Evolutionary conservation across 148 eudicot genomes (phyloP), one percentile per base, ranked within the genome.

Genomic region (Fagopyrum tataricum): DNA sequence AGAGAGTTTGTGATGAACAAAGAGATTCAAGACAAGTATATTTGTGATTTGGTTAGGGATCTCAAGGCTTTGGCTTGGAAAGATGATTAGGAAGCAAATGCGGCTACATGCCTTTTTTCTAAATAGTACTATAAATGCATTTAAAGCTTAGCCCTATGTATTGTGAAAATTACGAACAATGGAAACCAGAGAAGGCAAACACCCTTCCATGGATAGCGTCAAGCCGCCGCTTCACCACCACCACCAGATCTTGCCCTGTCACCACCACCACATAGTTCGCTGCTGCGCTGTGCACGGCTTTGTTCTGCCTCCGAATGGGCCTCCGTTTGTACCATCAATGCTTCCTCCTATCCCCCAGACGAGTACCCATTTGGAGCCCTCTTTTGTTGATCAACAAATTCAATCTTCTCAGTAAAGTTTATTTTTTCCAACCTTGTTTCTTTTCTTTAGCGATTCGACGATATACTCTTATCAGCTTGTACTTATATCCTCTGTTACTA

Each of bases 1-100:
- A 84, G 56, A 47, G 73, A 81, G 40, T 81, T 81, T 72, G 59
- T 87, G 61, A 23, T 77, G 77, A 46, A 85, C 64, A 74, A 58
- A 15, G 73, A 77, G 56, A 69, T 79, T 52, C 80, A 82, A 43
- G 78, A 78, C 48, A 77, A 56, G 42, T 87, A 81, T 47, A 58
- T 85, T 55, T 52, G 15, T 5, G 70, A 70, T 79, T 85, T 85
- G 79, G 85, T 83, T 0, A 55, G 80, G 71, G 79, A 75, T 6
- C 79, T 87, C 74, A 20, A 79, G n/a, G 77, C 71, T 44, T 75
- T 83, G 76, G 82, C 58, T 73, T 44, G 69, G 52, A 46, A 70
- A 8, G 5, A 23, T 18, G 72, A 15, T 23, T 42, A 69, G 26
- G 68, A 40, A 52, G n/a, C n/a, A n/a, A n/a, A n/a, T n/a, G n/a